Evolutionary conservation across 2,329 filamentous ascomycete genomes (phyloP), one percentile per base, ranked within the genome.

Genomic region (Neonectria faginata): DNA sequence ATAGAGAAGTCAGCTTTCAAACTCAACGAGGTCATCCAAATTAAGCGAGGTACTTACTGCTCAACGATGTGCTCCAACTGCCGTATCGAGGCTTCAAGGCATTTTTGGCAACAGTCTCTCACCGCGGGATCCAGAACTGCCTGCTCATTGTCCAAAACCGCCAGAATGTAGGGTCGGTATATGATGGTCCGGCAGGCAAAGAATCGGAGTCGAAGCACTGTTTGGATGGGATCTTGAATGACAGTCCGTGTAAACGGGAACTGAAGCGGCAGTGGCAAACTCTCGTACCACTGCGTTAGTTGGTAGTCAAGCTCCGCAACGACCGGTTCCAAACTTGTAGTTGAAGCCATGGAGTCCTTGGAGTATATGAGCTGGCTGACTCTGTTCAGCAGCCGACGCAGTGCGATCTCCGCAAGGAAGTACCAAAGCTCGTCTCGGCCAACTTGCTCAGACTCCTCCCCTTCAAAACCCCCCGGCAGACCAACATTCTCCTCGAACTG

Each of bases 171-270:
- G 0, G 92, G 92, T 29, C 92, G 86, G 80, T 93, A 95, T 69
- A 96, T 95, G 73, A 95, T 94, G 27, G 92, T 95, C 61, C 92
- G 89, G 77, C 92, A 96, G 45, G 92, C 92, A 77, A 93, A 94
- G 80, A 95, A 96, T 31, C 92, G 87, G 65, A 95, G 82, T 50
- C 92, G 86, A 53, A 96, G 81, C 8, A 95, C 92, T 0, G 91
- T 93, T 78, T 95, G 92, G 6, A 94, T 88, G 4, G 91, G 89
- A 73, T 93, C 91, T 60, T 88, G 85, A 27, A 93, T 82, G 55
- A 89, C 85, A 0, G 87, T 83, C 59, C 89, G 84, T 39, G 88
- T 88, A 73, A 93, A 91, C 1, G 92, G 90, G 70, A 96, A 96
- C 71, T 93, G 92, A 63, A 96, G 85, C 3, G 92, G 86, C 44